These are phyloP conservation scores for Monilinia fructigena DNA, from an alignment of 2,329 filamentous ascomycete genomes.

Conservation along the genomic window DNA sequence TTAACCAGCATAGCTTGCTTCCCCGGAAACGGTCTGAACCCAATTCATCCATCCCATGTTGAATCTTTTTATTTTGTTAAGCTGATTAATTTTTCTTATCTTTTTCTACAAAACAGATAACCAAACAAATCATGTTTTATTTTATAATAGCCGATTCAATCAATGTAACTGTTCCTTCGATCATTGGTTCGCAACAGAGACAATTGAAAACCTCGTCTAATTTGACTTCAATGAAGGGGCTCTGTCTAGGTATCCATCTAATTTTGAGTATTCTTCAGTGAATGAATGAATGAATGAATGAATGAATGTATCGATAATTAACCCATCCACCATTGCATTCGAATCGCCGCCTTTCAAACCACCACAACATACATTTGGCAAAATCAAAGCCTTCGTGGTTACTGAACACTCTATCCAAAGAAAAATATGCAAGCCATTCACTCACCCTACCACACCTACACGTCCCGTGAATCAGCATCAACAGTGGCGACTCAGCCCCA, in stretches of 20 bases:
- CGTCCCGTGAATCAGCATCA: slow-evolving; percentile 11
- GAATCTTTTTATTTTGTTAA: too few relatives aligned
- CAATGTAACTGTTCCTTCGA: background rate
- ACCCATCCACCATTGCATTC: background rate
- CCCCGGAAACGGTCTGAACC: slow-evolving; percentile 7
- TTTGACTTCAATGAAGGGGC: slow-evolving; percentile 1
- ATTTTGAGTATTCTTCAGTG: background rate
- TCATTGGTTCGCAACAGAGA: background rate
- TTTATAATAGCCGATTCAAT: background rate
- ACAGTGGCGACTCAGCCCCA: slow-evolving; percentile 21
- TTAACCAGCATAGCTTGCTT: slow-evolving; percentile 10
- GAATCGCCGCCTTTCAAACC: background rate
- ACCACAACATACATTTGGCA: background rate
- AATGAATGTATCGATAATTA: background rate
- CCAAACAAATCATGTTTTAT: background rate
- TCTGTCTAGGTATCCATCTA: background rate
- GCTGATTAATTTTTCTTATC: too few relatives aligned
- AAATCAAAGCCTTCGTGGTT: background rate
- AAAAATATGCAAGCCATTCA: slow-evolving; percentile 10
- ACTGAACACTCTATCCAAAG: background rate
- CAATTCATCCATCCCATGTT: too few relatives aligned
- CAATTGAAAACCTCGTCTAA: slow-evolving; percentile 11
- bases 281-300: too few relatives aligned
- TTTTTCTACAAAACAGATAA: background rate
- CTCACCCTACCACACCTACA: slow-evolving; percentile 17